Evolutionary conservation across 805 yeast genomes (phyloP).

Genomic region (Geotrichum ghanense): DNA sequence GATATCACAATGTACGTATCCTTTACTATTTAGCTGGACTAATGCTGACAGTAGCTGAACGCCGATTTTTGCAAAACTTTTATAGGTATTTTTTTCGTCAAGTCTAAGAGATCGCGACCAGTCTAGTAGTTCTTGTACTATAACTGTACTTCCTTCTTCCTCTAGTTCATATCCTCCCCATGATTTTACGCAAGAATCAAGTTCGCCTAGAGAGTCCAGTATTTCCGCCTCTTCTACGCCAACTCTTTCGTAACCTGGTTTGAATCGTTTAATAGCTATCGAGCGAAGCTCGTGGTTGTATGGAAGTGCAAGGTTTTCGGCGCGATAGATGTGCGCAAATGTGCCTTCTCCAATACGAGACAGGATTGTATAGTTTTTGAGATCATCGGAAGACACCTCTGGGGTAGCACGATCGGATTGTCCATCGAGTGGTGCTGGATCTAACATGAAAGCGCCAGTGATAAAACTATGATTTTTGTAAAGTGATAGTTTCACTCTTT

Average conservation of each 20-base stretch:
- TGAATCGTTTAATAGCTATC: conserved; percentile 7
- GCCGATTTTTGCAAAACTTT: conserved; percentile 14
- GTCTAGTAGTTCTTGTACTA: conserved; percentile 8
- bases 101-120: conserved; percentile 3
- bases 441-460: no score
- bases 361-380: conserved; percentile 2
- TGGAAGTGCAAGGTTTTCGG: conserved; percentile 3
- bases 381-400: neutral
- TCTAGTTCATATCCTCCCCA: conserved; percentile 5
- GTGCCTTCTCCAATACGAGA: conserved; percentile 7
- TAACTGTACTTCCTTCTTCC: conserved; percentile 3
- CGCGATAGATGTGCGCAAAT: conserved; percentile 5
- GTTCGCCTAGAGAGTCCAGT: conserved; percentile 3
- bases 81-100: neutral
- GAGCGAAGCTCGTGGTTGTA: neutral
- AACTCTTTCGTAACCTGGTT: neutral
- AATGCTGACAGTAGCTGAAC: conserved; percentile 14
- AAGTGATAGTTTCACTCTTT: no score
- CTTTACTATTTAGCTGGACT: conserved; percentile 12
- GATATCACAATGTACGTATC: conserved; percentile 17
- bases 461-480: no score
- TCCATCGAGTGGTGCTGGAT: no score
- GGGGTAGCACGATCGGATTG: no score
- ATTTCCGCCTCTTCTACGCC: conserved; percentile 7
- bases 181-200: conserved; percentile 2